A percentile compares a stretch with the other conserved stretches of the same genome.
phyloP scores from a whole-genome alignment of 1,284 basidiomycete species.

The Pseudozyma pruni region DNA sequence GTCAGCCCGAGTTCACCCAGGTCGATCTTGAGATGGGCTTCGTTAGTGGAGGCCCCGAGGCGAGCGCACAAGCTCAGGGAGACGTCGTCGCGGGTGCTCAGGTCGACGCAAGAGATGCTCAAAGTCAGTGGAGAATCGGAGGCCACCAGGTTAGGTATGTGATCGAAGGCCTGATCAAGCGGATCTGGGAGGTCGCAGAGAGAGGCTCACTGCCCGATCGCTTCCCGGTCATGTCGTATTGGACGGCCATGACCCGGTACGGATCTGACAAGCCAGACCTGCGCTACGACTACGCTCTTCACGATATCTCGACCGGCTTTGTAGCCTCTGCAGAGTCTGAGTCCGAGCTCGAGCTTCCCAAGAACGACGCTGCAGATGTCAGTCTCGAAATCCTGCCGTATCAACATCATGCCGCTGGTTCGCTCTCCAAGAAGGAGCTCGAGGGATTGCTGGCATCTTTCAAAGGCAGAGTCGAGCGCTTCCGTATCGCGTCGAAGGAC shows the following conservation, averaged over 20 bases:
- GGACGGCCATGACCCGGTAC: conserved; percentile 70
- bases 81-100: neutral
- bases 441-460: conserved; percentile 31
- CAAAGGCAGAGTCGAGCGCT: conserved; percentile 52
- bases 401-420: conserved; percentile 16
- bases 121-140: conserved; percentile 76
- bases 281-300: conserved; percentile 76
- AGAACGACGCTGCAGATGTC: neutral
- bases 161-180: conserved; percentile 53
- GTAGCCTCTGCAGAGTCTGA: too few relatives aligned
- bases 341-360: neutral
- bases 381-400: conserved; percentile 52
- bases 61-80: neutral
- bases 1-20: conserved; percentile 96
- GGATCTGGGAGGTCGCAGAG: conserved; percentile 77
- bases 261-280: conserved; percentile 96
- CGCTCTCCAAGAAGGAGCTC: conserved; percentile 52
- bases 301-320: conserved; percentile 42
- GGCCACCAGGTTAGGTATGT: conserved; percentile 57
- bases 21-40: conserved; percentile 96
- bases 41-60: conserved; percentile 78
- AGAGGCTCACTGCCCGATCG: conserved; percentile 71
- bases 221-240: conserved; percentile 58
- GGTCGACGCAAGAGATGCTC: conserved; percentile 25
- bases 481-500: conserved; percentile 36